phyloP scores from a whole-genome alignment of 2,329 filamentous ascomycete species.

The Aspergillus puulaauensis region DNA sequence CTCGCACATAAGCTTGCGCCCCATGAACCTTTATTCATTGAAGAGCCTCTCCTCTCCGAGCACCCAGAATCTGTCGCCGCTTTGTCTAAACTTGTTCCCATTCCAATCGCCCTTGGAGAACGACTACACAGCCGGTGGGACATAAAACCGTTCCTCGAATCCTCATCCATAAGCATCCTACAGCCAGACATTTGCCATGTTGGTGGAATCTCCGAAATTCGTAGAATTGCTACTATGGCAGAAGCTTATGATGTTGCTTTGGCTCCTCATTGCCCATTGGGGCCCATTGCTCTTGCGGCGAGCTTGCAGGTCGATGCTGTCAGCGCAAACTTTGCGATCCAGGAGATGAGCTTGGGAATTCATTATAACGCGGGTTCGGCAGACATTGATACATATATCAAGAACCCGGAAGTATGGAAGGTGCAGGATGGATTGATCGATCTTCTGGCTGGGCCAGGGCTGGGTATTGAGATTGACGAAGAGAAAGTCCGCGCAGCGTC shows the following conservation, averaged over 20 bases:
- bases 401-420: conserved; percentile 64
- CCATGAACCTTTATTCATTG: conserved; percentile 70
- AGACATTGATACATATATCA: conserved; percentile 66
- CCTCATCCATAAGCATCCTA: conserved; percentile 66
- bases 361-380: conserved; percentile 69
- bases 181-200: conserved; percentile 72
- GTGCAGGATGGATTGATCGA: conserved; percentile 65
- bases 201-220: conserved; percentile 71
- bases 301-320: conserved; percentile 65
- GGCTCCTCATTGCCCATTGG: conserved; percentile 72
- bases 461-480: conserved; percentile 73
- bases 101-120: conserved; percentile 72
- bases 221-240: conserved; percentile 67
- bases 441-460: conserved; percentile 58
- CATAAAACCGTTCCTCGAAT: conserved; percentile 68
- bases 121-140: conserved; percentile 73
- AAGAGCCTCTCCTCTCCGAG: conserved; percentile 68
- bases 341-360: conserved; percentile 77
- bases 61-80: conserved; percentile 66
- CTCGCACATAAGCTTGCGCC: conserved; percentile 67
- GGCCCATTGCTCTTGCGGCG: conserved; percentile 72
- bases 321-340: conserved; percentile 67
- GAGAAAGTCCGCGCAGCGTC: conserved; percentile 62
- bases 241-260: conserved; percentile 73
- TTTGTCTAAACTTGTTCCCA: conserved; percentile 56